A percentile compares a stretch with the other conserved stretches of the same genome.
Conservation (phyloP, 2,329 filamentous ascomycete species). For the Alternaria hordeiaustralica region DNA sequence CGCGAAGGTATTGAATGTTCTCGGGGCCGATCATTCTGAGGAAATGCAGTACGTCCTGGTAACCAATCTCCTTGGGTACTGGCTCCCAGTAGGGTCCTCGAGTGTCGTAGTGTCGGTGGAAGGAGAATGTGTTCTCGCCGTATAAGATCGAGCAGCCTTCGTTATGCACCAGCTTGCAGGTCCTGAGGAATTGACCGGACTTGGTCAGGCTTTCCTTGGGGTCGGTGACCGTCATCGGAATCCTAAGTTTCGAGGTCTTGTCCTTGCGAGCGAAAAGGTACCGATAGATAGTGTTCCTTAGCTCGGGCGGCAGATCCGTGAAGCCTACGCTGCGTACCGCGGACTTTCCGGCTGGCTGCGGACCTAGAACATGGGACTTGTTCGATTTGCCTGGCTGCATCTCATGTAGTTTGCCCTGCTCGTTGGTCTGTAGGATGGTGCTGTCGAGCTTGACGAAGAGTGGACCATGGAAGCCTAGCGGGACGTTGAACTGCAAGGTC, state of each 20-base stretch:
- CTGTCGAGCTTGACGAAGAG: constrained; percentile 52
- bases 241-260: constrained; percentile 42
- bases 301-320: constrained; percentile 46
- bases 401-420: constrained; percentile 16
- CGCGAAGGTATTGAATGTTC: constrained; percentile 56
- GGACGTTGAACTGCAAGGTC: constrained; percentile 55
- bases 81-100: constrained; percentile 52
- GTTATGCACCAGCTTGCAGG: constrained; percentile 53
- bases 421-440: constrained; percentile 21
- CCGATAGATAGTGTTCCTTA: constrained; percentile 58
- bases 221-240: constrained; percentile 24
- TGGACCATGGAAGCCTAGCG: constrained; percentile 54
- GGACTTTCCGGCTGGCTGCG: not conserved
- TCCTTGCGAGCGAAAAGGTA: constrained; percentile 48
- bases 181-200: constrained; percentile 55
- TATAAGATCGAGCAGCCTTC: constrained; percentile 59
- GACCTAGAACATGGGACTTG: constrained; percentile 4
- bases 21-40: constrained; percentile 56
- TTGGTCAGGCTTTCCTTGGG: constrained; percentile 42
- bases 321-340: constrained; percentile 24
- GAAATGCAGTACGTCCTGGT: constrained; percentile 53
- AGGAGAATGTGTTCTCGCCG: constrained; percentile 57
- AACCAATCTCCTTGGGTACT: constrained; percentile 56
- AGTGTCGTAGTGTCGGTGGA: constrained; percentile 48
- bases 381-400: constrained; percentile 23